Evolutionary conservation across 495 filamentous ascomycete species (phyloP).

Genomic region (Tuber borchii): DNA sequence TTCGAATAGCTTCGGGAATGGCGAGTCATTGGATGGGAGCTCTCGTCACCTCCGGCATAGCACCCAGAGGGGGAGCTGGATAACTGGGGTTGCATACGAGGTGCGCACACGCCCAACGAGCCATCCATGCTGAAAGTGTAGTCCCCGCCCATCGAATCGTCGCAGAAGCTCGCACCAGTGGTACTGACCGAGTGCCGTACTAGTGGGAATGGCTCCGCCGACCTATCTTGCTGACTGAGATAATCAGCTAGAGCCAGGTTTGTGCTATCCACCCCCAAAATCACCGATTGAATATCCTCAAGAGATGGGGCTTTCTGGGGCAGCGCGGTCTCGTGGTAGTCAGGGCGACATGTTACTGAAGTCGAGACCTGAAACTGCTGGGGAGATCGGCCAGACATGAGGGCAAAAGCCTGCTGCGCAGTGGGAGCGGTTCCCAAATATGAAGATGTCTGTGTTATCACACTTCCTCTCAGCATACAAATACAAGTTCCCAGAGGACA

Average conservation of each 20-base stretch:
- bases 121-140: conserved; percentile 6
- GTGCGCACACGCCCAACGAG: conserved; percentile 17
- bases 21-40: conserved; percentile 21
- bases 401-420: conserved; percentile 23
- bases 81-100: conserved; percentile 25
- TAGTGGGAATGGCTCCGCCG: conserved; percentile 28
- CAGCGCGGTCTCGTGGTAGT: conserved; percentile 1
- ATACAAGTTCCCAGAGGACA: background rate
- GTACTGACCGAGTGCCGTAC: conserved; percentile 8
- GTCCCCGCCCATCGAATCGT: conserved; percentile 10
- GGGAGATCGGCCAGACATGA: conserved; percentile 24
- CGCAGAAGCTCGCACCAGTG: conserved; percentile 6
- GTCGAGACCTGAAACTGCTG: conserved; percentile 22
- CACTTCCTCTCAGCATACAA: background rate
- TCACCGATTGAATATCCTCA: conserved; percentile 13
- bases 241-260: conserved; percentile 19
- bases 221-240: conserved; percentile 19
- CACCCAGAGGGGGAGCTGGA: conserved; percentile 22
- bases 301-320: background rate
- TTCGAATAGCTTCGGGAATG: conserved; percentile 26
- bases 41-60: conserved; percentile 17
- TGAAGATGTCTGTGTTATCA: background rate
- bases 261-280: conserved; percentile 12
- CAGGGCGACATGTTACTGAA: conserved; percentile 17
- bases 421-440: background rate